These are phyloP conservation scores for Suhomyces yuchorum DNA, from an alignment of 1,139 yeast genomes.

Conservation along the genomic window DNA sequence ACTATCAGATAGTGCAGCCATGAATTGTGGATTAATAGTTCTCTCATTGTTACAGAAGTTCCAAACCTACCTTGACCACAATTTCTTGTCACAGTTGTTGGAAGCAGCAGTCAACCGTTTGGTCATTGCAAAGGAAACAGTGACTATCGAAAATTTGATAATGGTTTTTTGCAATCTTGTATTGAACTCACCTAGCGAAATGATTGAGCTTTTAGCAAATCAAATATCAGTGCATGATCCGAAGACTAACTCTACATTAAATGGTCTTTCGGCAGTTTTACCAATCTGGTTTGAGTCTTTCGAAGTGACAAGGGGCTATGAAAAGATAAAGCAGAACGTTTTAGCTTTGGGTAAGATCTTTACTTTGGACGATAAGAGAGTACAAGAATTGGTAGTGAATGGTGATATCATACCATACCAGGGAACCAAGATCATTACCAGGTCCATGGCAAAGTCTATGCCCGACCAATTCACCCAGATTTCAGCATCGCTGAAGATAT, in stretches of 20 bases:
- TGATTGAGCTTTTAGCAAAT: constrained; percentile 57
- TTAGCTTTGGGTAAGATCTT: constrained; percentile 70
- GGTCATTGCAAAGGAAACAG: constrained; percentile 62
- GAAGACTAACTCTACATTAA: constrained; percentile 19
- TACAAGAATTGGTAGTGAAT: constrained; percentile 59
- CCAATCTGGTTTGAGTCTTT: constrained; percentile 84
- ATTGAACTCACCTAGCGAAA: constrained; percentile 58
- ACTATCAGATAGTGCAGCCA: constrained; percentile 77
- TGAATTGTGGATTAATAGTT: constrained; percentile 70
- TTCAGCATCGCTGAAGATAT: constrained; percentile 69
- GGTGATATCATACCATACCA: constrained; percentile 75
- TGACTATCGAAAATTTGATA: constrained; percentile 75
- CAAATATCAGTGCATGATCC: constrained; percentile 39
- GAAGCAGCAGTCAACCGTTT: constrained; percentile 74
- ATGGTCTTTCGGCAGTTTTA: constrained; percentile 52
- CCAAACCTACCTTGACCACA: constrained; percentile 47
- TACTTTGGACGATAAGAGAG: constrained; percentile 55
- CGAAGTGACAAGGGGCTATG: constrained; percentile 78
- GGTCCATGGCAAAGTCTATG: constrained; percentile 78
- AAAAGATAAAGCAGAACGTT: constrained; percentile 69
- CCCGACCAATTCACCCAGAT: constrained; percentile 65
- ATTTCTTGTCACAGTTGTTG: constrained; percentile 59
- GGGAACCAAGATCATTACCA: constrained; percentile 67
- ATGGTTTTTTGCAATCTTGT: constrained; percentile 77
- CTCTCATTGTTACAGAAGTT: constrained; percentile 66